Percentiles rank a stretch among this genome's conserved stretches.
Evolutionary conservation across 805 yeast species (phyloP).

Genomic region (Metschnikowia lunata): DNA sequence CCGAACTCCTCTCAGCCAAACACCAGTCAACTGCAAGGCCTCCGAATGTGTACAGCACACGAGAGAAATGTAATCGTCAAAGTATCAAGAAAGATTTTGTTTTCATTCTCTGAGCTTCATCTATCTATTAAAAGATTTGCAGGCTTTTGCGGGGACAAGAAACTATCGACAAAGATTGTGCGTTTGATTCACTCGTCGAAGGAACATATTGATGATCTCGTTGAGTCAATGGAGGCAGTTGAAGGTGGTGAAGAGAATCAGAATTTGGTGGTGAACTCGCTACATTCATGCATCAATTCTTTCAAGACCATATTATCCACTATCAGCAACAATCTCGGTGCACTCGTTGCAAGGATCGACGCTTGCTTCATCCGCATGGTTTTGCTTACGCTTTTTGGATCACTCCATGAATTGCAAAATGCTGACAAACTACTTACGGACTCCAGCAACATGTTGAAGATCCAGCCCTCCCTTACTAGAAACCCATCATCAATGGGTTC

Average conservation of each 20-base stretch:
- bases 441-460: neutral
- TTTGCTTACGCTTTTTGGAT: slow-evolving; percentile 42
- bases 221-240: slow-evolving; percentile 50
- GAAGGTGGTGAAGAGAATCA: slow-evolving; percentile 31
- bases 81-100: slow-evolving; percentile 56
- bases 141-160: slow-evolving; percentile 54
- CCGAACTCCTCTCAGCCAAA: neutral
- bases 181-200: slow-evolving; percentile 49
- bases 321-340: slow-evolving; percentile 44
- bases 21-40: neutral
- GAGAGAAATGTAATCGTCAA: slow-evolving; percentile 25
- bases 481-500: slow-evolving; percentile 4
- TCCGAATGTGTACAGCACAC: neutral
- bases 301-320: slow-evolving; percentile 50
- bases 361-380: slow-evolving; percentile 47
- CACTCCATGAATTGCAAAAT: slow-evolving; percentile 63
- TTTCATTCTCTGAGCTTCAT: slow-evolving; percentile 62
- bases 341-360: slow-evolving; percentile 55
- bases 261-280: slow-evolving; percentile 27
- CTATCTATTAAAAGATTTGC: slow-evolving; percentile 53
- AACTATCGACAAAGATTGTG: slow-evolving; percentile 50
- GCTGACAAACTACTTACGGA: slow-evolving; percentile 47
- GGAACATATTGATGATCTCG: slow-evolving; percentile 51
- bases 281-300: slow-evolving; percentile 36
- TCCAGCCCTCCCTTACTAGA: slow-evolving; percentile 1